Evolutionary conservation across 768 basidiomycete species (phyloP).

Genomic region (Leccinum olivaceopallidum): DNA sequence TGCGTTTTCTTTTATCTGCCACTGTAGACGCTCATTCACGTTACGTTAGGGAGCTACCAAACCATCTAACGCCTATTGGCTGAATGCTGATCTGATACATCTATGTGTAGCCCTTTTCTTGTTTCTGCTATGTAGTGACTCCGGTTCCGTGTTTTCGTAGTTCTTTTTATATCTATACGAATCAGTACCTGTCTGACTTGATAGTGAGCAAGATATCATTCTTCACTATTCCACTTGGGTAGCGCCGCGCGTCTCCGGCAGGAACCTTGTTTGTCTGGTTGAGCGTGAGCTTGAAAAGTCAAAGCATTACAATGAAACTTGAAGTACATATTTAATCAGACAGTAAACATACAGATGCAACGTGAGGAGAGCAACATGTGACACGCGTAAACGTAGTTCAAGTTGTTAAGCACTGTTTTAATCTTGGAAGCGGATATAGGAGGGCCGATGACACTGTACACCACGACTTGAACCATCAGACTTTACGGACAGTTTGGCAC

Average conservation of each 20-base stretch:
- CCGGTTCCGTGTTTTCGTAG: slow-evolving; percentile 11
- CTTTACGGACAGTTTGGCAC: too few species aligned
- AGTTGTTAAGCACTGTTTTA: too few species aligned
- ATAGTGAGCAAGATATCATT: slow-evolving; percentile 10
- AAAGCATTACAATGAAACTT: too few species aligned
- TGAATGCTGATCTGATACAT: slow-evolving; percentile 17
- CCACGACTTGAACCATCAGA: too few species aligned
- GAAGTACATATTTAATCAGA: too few species aligned
- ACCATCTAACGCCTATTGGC: slow-evolving; percentile 22
- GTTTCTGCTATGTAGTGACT: slow-evolving; percentile 27
- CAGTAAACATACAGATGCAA: slow-evolving; percentile 4
- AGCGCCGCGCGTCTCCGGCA: too few species aligned
- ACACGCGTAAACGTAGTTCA: too few species aligned
- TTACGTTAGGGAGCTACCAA: slow-evolving; percentile 32
- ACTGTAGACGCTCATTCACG: slow-evolving; percentile 5
- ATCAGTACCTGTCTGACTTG: slow-evolving; percentile 11
- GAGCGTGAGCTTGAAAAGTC: too few species aligned
- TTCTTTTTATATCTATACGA: slow-evolving; percentile 26
- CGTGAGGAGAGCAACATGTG: too few species aligned
- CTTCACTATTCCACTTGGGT: slow-evolving; percentile 1
- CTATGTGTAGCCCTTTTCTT: slow-evolving; percentile 31
- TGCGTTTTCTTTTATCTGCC: slow-evolving; percentile 30
- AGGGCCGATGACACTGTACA: too few species aligned
- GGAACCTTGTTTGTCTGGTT: too few species aligned
- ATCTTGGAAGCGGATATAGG: too few species aligned